Percentiles rank a stretch among this genome's conserved stretches.
Conservation (phyloP, 352 stramenopile genomes). For the Pythium folliculosum region DNA sequence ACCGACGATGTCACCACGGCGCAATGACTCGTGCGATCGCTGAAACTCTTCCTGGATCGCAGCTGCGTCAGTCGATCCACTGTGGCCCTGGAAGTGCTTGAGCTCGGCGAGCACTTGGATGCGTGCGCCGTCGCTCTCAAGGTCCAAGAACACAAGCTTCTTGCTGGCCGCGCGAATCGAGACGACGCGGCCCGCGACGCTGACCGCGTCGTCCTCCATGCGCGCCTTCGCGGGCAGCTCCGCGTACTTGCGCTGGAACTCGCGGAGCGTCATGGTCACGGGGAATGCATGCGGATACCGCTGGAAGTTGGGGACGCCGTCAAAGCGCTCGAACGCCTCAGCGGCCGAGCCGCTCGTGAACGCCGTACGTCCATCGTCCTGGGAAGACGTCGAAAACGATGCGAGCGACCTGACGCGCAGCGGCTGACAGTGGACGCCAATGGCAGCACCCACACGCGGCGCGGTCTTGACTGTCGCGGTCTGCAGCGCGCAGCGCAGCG, state of each 20-base stretch:
- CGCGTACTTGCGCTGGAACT: conserved; percentile 63
- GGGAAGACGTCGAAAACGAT: not conserved
- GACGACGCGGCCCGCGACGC: conserved; percentile 66
- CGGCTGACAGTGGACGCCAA: not conserved
- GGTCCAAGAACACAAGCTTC: conserved; percentile 81
- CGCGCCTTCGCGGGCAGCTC: conserved; percentile 59
- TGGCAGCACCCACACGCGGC: not conserved
- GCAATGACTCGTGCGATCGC: conserved; percentile 66
- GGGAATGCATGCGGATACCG: conserved; percentile 71
- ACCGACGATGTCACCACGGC: conserved; percentile 81
- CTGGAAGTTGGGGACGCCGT: conserved; percentile 48
- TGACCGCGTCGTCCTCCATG: conserved; percentile 48
- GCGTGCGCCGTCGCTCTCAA: conserved; percentile 61
- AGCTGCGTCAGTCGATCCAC: conserved; percentile 33
- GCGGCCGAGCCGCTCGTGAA: conserved; percentile 16
- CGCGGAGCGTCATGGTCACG: conserved; percentile 60
- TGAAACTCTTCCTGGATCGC: conserved; percentile 54
- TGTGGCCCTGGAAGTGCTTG: conserved; percentile 61
- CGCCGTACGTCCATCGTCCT: not conserved
- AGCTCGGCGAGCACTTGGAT: conserved; percentile 80
- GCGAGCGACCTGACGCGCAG: not conserved
- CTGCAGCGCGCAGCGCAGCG: conserved; percentile 10
- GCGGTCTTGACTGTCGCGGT: not conserved
- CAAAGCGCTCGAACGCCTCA: conserved; percentile 64
- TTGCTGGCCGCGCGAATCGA: conserved; percentile 80